Percentiles rank a stretch among this genome's conserved stretches.
phyloP scores from a whole-genome alignment of 1,284 basidiomycete genomes.

The Sanghuangporus baumii region DNA sequence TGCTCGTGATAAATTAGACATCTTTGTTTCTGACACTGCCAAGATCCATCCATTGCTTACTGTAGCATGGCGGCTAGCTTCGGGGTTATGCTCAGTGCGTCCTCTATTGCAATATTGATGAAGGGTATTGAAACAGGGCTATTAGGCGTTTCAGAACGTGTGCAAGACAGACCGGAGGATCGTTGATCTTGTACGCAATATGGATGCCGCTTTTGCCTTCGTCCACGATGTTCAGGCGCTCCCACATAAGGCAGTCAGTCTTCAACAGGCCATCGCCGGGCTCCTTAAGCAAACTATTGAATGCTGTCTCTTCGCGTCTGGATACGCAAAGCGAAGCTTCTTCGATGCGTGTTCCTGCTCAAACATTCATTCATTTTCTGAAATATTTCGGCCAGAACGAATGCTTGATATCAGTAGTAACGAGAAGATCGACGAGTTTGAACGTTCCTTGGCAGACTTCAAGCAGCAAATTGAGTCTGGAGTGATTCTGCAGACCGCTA shows the following conservation, averaged over 20 bases:
- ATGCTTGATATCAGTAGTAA: not conserved
- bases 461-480: not conserved
- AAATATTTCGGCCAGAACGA: not conserved
- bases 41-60: not conserved
- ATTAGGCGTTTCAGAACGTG: not conserved
- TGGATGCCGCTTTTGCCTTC: constrained; percentile 8
- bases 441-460: not conserved
- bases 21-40: not conserved
- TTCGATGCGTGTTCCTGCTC: not conserved
- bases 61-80: not conserved
- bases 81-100: not conserved
- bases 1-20: not conserved
- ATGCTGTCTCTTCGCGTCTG: constrained; percentile 9
- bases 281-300: constrained; percentile 10
- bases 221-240: constrained; percentile 1
- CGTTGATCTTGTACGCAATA: constrained; percentile 2
- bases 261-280: not conserved
- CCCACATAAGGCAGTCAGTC: not conserved
- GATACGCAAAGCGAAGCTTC: constrained; percentile 11
- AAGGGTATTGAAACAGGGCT: not conserved
- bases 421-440: not conserved
- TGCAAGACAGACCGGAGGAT: not conserved
- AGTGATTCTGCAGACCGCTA: not conserved
- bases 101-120: not conserved
- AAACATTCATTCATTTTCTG: not conserved